Evolutionary conservation across 805 yeast genomes (phyloP).

Genomic region (Yamadazyma endophytica): DNA sequence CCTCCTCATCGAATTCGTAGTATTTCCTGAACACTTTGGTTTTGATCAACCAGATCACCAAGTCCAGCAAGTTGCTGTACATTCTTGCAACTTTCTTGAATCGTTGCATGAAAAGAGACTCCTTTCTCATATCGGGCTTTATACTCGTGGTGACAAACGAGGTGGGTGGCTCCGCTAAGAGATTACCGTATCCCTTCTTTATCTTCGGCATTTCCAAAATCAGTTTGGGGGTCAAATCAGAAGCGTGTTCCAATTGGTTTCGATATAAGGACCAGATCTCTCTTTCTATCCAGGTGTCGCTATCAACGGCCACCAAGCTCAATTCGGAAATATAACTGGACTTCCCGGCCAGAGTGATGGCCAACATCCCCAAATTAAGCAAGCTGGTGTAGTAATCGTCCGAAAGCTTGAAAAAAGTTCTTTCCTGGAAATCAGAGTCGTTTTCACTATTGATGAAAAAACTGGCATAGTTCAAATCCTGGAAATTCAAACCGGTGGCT

Average conservation of each 20-base stretch:
- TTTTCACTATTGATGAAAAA: conserved; percentile 24
- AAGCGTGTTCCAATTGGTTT: too few species aligned
- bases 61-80: conserved; percentile 1
- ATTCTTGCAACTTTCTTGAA: conserved; percentile 1
- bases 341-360: conserved; percentile 64
- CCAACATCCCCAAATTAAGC: conserved; percentile 55
- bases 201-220: conserved; percentile 8
- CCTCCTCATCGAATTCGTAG: conserved; percentile 1
- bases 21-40: too few species aligned
- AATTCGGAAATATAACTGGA: conserved; percentile 63
- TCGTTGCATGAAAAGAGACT: too few species aligned
- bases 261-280: conserved; percentile 23
- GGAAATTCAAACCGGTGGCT: conserved; percentile 43
- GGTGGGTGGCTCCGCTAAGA: conserved; percentile 24
- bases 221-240: neutral
- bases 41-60: too few species aligned
- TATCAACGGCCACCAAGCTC: conserved; percentile 44
- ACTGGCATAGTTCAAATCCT: conserved; percentile 33
- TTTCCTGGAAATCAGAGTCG: conserved; percentile 10
- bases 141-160: too few species aligned
- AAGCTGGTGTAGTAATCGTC: conserved; percentile 53
- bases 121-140: too few species aligned
- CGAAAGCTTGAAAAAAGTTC: conserved; percentile 9
- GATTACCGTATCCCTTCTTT: conserved; percentile 22
- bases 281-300: conserved; percentile 53